phyloP scores from a whole-genome alignment of 2,329 filamentous ascomycete species.

The Colletotrichum musae region DNA sequence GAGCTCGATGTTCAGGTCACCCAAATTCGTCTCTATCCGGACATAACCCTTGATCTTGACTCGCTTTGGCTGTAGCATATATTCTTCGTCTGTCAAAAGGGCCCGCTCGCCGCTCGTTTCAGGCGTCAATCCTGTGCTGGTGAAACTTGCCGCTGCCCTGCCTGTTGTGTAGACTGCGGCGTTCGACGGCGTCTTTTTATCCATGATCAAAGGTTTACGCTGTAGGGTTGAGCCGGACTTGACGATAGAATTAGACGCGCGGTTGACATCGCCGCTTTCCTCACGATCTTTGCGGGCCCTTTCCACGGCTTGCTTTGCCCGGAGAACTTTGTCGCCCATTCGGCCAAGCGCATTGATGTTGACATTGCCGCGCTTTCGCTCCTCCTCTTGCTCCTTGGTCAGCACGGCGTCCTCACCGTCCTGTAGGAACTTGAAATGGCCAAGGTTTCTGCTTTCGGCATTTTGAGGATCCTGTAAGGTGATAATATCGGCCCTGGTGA shows the following conservation, averaged over 20 bases:
- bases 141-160: conserved; percentile 92
- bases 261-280: conserved; percentile 71
- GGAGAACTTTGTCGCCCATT: conserved; percentile 84
- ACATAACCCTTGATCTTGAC: conserved; percentile 94
- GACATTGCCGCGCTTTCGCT: conserved; percentile 76
- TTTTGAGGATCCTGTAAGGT: conserved; percentile 97
- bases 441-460: conserved; percentile 84
- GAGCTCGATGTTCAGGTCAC: conserved; percentile 89
- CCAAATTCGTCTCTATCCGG: conserved; percentile 87
- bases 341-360: conserved; percentile 87
- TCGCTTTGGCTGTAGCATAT: conserved; percentile 91
- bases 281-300: conserved; percentile 84
- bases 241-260: conserved; percentile 60
- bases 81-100: conserved; percentile 92
- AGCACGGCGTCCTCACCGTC: conserved; percentile 81
- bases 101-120: conserved; percentile 91
- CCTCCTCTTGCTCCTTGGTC: conserved; percentile 79
- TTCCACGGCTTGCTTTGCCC: conserved; percentile 94
- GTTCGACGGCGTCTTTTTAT: conserved; percentile 80
- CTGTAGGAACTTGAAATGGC: conserved; percentile 89
- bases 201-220: conserved; percentile 63
- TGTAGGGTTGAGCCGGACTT: conserved; percentile 51
- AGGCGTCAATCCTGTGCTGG: conserved; percentile 92
- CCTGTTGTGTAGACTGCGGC: conserved; percentile 93
- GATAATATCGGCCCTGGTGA: conserved; percentile 92